Base-by-base conservation (phyloP, 1,284 basidiomycete genomes). In the Mycena citricolor region DNA sequence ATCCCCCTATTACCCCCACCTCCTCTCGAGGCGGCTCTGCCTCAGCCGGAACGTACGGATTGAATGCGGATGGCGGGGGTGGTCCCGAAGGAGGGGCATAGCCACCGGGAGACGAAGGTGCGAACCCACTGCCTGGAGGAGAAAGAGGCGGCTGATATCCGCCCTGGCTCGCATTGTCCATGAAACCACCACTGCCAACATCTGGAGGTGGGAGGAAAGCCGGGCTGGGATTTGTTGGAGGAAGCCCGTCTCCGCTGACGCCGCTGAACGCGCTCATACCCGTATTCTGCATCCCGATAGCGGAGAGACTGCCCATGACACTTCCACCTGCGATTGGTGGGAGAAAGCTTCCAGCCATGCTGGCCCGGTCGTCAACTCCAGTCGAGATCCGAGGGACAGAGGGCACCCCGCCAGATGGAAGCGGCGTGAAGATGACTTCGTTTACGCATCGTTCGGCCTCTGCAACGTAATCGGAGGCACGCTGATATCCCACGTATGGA, bases 401-500 rank as follows among this genome's bases (percentile, higher is more conserved):
- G 19, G 32, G 12, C 12, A 17, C 16, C 13, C 16, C 17, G n/a
- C 19, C 25, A 23, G 64, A 56, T 16, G 70, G 69, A 4, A 70
- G 66, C 4, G 68, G 61, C 19, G 65, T 80, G 54, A 86, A 78
- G 4, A 61, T 57, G 21, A 90, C 77, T 54, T 81, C 76, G 39
- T 66, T 65, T 30, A 88, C 63, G 22, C 71, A 72, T 50, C 74
- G 76, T 51, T 80, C 68, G 1, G 86, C 83, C 54, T 92, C 86
- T 5, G 69, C 65, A 7, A 85, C 71, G 4, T 86, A 68, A 34
- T 70, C 67, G 42, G 83, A 77, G 0, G 83, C 83, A 52, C 74
- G 79, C 38, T 73, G 59, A 55, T 85, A 77, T 1, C 79, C 80
- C 14, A 70, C 71, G 62, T 95, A 97, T 47, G 84, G 74, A 5